Base-by-base conservation (phyloP, 2,329 filamentous ascomycete genomes). In the Claviceps monticola region DNA sequence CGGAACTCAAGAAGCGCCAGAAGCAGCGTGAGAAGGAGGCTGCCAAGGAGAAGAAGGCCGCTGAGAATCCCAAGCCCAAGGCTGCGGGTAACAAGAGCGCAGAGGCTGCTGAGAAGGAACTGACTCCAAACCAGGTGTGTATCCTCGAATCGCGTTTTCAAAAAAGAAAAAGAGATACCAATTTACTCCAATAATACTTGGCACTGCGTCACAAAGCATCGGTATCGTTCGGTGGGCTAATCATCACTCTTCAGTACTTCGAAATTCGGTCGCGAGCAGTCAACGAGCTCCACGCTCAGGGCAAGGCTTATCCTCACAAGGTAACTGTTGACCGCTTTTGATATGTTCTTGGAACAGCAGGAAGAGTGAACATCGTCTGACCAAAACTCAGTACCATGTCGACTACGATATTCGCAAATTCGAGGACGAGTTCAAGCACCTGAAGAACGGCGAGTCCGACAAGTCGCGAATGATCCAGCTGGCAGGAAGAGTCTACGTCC, bases 1-100 rank as follows among this genome's bases (percentile, higher is more conserved):
- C 82, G 16, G 84, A 90, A 72, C 75, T 97, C 68, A 98, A 98
- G 88, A 91, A 88, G 75, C 83, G 91, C 63, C 81, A 90, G 74
- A 98, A 98, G 87, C 78, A 84, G 66, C 84, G 91, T 59, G 81
- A 91, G 69, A 82, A 80, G 70, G 89, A 94, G 55, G 85, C 85
- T 59, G 87, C 89, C 73, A 96, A 95, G 84, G 82, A 82, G 60
- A 82, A 88, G 72, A 91, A 88, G 76, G 86, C 82, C 29, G 86
- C 87, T 50, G 75, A 80, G 49, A 83, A 88, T 68, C 75, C 84
- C 75, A 57, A 82, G 84, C 56, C 88, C 64, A 71, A 19, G 61
- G 63, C 54, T 80, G 36, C 85, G 55, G 53, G 57, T 56, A 66
- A 62, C 59, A 68, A 65, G 63, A 64, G 58, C 55, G 86, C 88